These are phyloP conservation scores for Ajuga reptans DNA, from an alignment of 305 asterid genomes.

Conservation along the genomic window DNA sequence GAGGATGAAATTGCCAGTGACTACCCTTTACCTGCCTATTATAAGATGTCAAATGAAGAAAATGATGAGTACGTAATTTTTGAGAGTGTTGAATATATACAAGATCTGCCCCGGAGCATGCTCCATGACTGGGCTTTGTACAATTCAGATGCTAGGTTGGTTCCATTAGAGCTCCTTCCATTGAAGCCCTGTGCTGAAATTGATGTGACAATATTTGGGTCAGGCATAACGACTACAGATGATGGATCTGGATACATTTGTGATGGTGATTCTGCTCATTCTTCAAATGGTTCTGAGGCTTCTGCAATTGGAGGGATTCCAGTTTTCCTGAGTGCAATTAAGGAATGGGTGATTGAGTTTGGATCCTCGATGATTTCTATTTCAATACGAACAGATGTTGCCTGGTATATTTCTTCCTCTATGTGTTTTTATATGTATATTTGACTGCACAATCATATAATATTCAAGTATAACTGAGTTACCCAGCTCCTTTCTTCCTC, in stretches of 20 bases:
- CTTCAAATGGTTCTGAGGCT: slow-evolving; percentile 50
- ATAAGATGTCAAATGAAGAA: slow-evolving; percentile 62
- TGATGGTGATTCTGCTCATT: slow-evolving; percentile 52
- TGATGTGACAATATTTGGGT: slow-evolving; percentile 84
- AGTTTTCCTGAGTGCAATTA: slow-evolving; percentile 72
- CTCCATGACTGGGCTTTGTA: slow-evolving; percentile 92
- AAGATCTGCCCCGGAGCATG: slow-evolving; percentile 69
- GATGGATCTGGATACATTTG: slow-evolving; percentile 86
- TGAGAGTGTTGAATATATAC: slow-evolving; percentile 49
- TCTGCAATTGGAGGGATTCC: slow-evolving; percentile 69
- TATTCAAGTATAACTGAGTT: not conserved
- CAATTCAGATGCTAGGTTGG: slow-evolving; percentile 84
- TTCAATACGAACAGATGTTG: slow-evolving; percentile 83
- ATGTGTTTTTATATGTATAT: not conserved
- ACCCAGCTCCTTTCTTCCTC: not conserved
- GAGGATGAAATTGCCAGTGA: slow-evolving; percentile 97
- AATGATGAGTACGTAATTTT: slow-evolving; percentile 81
- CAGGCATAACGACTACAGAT: slow-evolving; percentile 75
- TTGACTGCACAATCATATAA: not conserved
- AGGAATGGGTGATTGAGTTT: slow-evolving; percentile 93
- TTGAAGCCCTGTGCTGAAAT: slow-evolving; percentile 85
- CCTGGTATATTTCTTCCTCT: slow-evolving; percentile 52
- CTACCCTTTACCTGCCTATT: slow-evolving; percentile 92
- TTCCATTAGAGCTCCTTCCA: slow-evolving; percentile 89
- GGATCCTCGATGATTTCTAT: slow-evolving; percentile 80